Evolutionary conservation across 495 filamentous ascomycete species (phyloP), one percentile per base, ranked within the genome.

Genomic region (Hypomontagnella submonticulosa): DNA sequence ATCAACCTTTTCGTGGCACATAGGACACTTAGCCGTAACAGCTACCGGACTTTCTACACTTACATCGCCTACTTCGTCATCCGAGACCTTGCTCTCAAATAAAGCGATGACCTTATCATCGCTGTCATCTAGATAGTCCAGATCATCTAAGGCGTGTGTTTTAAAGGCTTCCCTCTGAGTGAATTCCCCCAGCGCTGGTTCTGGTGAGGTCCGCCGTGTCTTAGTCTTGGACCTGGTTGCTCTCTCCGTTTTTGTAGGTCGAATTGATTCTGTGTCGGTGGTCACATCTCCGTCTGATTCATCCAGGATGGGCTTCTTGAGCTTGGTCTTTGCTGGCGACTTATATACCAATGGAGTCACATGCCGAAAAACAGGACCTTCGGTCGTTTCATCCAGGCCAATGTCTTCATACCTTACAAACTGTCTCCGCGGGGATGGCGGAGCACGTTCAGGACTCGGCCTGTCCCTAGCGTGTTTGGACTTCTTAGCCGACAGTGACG

Each of bases 1-100:
- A 19, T 89, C 85, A 19, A 92, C 87, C 16, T 77, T 70, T 49
- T 84, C 77, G 41, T 83, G 81, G 73, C 90, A 93, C 79, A 90
- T 83, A n/a, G 90, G 89, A 71, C 90, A 93, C 15, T 56, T 71
- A 4, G 69, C 55, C 40, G 36, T 38, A 11, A n/a, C 33, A 18
- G 48, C 55, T 10, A 44, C 44, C 15, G 49, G 44, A 12, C 44
- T 52, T 34, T 61, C 53, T 19, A 40, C 30, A 16, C 15, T 47
- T 19, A 38, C n/a, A 40, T 74, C 63, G 1, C 57, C 46, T 37
- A 53, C 54, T 56, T 61, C 61, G 27, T 63, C 57, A 57, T 66
- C 69, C 44, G 57, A 72, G 19, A 13, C 27, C 19, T 41, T 49
- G 12, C 41, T 33, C 43, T 60, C 50, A 18, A 56, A 47, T 40